Evolutionary conservation across 345 rosid species (phyloP), one percentile per base, ranked within the genome.

Genomic region (Eutrema japonicum): DNA sequence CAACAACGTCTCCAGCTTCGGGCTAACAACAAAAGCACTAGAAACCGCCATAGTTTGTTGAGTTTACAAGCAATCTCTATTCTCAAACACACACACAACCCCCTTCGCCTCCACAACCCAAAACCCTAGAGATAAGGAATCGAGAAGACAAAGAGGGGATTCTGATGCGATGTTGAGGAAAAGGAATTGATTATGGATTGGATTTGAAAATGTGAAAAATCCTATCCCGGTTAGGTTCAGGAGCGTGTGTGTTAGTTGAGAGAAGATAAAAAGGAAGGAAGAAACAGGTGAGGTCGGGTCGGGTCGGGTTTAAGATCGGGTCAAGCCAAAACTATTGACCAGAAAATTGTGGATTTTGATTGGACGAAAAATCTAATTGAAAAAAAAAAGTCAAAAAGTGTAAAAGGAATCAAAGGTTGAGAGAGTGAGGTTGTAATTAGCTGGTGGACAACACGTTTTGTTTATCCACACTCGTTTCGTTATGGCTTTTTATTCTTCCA

Each of bases 381-480:
- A 18, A 18, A 18, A 18, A 18, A 27, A 62, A 64, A 64, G 10
- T 12, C 32, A 16, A 22, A 33, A 5, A 65, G 68, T 42, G 69
- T 38, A 50, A 49, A 68, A 43, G 70, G 37, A 61, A 41, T 86
- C 81, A 76, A 30, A 52, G 4, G 42, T 40, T 8, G 42, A 30
- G 32, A 18, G 14, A 13, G 7, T 16, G 26, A 18, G 29, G 2
- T 7, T 35, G 9, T 37, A 78, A 78, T 83, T 81, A 83, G 89
- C 76, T 56, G 76, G 46, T 76, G 80, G 57, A 46, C 22, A 9
- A 5, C 83, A 80, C 86, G 82, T 82, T 83, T 81, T 45, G 7
- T 30, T 32, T 83, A 78, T 85, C 85, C 87, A 80, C 81, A 80
- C 83, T 76, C 79, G 18, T 54, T 82, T 78, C 79, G 27, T 54